Percentiles rank a stretch among this genome's conserved stretches.
Conservation (phyloP, 2,329 filamentous ascomycete species). For the Trichoderma koningii region DNA sequence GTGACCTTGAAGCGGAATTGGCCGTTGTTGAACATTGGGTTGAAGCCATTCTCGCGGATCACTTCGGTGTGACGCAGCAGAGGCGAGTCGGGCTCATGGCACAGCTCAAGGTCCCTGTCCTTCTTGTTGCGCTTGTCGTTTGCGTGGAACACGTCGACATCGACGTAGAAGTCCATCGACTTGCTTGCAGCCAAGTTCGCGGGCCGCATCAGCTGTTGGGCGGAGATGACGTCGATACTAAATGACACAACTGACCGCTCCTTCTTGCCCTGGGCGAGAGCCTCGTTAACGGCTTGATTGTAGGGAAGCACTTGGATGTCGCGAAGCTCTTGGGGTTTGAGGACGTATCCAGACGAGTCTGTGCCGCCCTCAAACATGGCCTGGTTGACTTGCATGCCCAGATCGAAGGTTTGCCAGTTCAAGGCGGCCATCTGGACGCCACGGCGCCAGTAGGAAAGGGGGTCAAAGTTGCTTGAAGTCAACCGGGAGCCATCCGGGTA, state of each 20-base stretch:
- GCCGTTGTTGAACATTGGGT: slow-evolving; percentile 77
- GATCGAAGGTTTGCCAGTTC: slow-evolving; percentile 98
- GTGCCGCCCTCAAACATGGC: slow-evolving; percentile 94
- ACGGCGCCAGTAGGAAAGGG: slow-evolving; percentile 87
- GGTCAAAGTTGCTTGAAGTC: slow-evolving; percentile 91
- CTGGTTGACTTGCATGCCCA: slow-evolving; percentile 93
- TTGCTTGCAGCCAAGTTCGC: slow-evolving; percentile 69
- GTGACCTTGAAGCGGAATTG: slow-evolving; percentile 78
- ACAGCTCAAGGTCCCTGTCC: slow-evolving; percentile 64
- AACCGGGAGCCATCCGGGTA: slow-evolving; percentile 85
- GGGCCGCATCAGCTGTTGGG: slow-evolving; percentile 88
- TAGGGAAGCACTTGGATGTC: slow-evolving; percentile 62
- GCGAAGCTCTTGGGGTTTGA: slow-evolving; percentile 86
- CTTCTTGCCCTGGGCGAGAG: slow-evolving; percentile 63
- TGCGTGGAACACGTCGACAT: slow-evolving; percentile 91
- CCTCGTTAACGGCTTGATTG: slow-evolving; percentile 48
- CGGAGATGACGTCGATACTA: slow-evolving; percentile 85
- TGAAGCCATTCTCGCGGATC: slow-evolving; percentile 87
- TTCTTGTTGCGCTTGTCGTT: slow-evolving; percentile 92
- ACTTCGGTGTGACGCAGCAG: slow-evolving; percentile 79
- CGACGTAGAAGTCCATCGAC: slow-evolving; percentile 87
- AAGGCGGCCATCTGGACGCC: slow-evolving; percentile 97
- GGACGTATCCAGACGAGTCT: slow-evolving; percentile 86
- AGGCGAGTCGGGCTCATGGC: slow-evolving; percentile 56
- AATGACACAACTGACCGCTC: slow-evolving; percentile 83